Conservation (phyloP, 768 basidiomycete species). For the Suillus hirtellus region DNA sequence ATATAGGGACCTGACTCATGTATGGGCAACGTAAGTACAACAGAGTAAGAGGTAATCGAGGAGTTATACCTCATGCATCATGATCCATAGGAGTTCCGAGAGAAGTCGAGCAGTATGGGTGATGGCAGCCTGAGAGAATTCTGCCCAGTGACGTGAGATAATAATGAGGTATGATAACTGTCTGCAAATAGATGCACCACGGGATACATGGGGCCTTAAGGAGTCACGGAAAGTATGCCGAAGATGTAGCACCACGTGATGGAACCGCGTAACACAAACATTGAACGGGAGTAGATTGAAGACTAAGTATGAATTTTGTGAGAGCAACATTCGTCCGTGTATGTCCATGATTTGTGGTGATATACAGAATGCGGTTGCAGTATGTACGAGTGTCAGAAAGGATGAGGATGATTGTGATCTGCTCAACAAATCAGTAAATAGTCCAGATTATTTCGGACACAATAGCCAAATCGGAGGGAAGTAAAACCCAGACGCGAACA, state of each 20-base stretch:
- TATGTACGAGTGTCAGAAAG: constrained; percentile 13
- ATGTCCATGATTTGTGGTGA: constrained; percentile 21
- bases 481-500: constrained; percentile 7
- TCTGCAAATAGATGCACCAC: constrained; percentile 10
- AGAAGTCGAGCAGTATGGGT: neutral
- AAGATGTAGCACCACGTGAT: constrained; percentile 1
- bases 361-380: constrained; percentile 18
- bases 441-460: constrained; percentile 9
- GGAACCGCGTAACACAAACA: constrained; percentile 10
- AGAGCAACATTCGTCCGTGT: constrained; percentile 13
- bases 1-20: constrained; percentile 23
- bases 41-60: neutral
- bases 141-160: constrained; percentile 5
- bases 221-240: neutral
- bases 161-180: constrained; percentile 4
- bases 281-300: constrained; percentile 14
- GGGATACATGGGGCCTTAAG: neutral
- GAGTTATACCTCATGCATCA: constrained; percentile 15
- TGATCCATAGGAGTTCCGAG: constrained; percentile 7
- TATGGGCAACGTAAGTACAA: constrained; percentile 17
- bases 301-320: constrained; percentile 10
- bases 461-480: constrained; percentile 8
- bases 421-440: constrained; percentile 18
- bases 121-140: constrained; percentile 16
- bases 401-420: constrained; percentile 16